Evolutionary conservation across 1,284 basidiomycete genomes (phyloP).

Genomic region (Neonothopanus nambi): DNA sequence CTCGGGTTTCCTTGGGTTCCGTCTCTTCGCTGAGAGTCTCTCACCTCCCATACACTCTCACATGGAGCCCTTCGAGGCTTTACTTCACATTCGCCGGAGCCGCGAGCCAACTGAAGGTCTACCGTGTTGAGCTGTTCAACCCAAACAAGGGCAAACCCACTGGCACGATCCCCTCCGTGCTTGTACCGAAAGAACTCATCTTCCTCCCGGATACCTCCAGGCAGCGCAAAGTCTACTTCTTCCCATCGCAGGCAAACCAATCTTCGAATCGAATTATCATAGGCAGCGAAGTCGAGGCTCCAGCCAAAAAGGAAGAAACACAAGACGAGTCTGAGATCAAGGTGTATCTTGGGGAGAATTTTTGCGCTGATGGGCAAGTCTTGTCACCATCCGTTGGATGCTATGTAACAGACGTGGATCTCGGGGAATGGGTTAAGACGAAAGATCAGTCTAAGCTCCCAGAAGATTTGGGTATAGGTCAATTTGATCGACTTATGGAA

Average conservation of each 20-base stretch:
- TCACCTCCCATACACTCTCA: conserved; percentile 24
- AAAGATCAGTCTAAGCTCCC: conserved; percentile 17
- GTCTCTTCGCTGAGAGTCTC: conserved; percentile 16
- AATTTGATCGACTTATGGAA: conserved; percentile 23
- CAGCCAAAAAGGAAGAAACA: not conserved
- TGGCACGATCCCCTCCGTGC: conserved; percentile 3
- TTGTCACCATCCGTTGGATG: conserved; percentile 23
- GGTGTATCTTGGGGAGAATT: not conserved
- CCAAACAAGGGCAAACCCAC: not conserved
- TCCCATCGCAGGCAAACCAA: conserved; percentile 17
- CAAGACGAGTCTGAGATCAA: not conserved
- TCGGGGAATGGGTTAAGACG: conserved; percentile 25
- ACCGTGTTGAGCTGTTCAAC: conserved; percentile 22
- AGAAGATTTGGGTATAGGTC: conserved; percentile 22
- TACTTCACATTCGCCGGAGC: conserved; percentile 22
- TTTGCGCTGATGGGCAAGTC: not conserved
- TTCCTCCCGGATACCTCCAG: conserved; percentile 24
- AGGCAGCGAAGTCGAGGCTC: conserved; percentile 19
- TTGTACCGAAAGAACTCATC: conserved; percentile 18
- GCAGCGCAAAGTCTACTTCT: conserved; percentile 21
- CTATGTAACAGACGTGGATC: conserved; percentile 20
- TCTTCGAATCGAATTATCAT: conserved; percentile 16
- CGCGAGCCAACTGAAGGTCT: conserved; percentile 16
- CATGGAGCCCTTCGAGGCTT: conserved; percentile 24
- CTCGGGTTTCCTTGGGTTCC: conserved; percentile 20